Evolutionary conservation across 2,329 filamentous ascomycete genomes (phyloP).

Genomic region (Penicillium sp.): DNA sequence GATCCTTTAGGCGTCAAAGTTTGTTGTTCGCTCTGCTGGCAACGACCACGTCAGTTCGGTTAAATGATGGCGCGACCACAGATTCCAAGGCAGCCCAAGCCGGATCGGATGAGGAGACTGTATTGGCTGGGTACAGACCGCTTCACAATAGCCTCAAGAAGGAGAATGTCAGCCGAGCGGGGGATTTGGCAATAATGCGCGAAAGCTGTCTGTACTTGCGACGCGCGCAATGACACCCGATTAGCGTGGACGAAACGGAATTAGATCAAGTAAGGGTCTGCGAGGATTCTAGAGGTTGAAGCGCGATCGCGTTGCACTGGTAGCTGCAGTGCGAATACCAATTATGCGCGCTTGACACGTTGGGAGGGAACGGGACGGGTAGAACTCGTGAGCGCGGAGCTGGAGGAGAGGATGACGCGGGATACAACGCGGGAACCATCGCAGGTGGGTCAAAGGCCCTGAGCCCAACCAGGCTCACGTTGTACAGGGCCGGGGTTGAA

Average conservation of each 20-base stretch:
- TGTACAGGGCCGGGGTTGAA: slow-evolving; percentile 25
- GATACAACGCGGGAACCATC: slow-evolving; percentile 28
- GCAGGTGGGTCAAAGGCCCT: slow-evolving; percentile 31
- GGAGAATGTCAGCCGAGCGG: slow-evolving; percentile 30
- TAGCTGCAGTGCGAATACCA: slow-evolving; percentile 31
- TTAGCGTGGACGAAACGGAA: slow-evolving; percentile 22
- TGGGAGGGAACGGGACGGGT: slow-evolving; percentile 6
- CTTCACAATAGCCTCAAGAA: slow-evolving; percentile 39
- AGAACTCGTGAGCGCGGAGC: slow-evolving; percentile 17
- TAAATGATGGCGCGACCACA: slow-evolving; percentile 27
- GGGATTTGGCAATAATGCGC: slow-evolving; percentile 35
- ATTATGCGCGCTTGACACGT: slow-evolving; percentile 25
- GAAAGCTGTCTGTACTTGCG: slow-evolving; percentile 30
- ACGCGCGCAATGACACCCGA: slow-evolving; percentile 30
- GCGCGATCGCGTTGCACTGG: slow-evolving; percentile 20
- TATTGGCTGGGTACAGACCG: slow-evolving; percentile 43
- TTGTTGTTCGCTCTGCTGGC: slow-evolving; percentile 40
- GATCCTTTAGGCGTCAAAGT: slow-evolving; percentile 39
- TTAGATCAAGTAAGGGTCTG: slow-evolving; percentile 10
- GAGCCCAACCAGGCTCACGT: slow-evolving; percentile 33
- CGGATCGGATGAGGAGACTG: slow-evolving; percentile 24
- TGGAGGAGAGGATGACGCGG: slow-evolving; percentile 33
- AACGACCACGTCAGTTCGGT: slow-evolving; percentile 49
- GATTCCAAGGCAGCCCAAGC: slow-evolving; percentile 31
- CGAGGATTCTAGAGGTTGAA: slow-evolving; percentile 16